Percentiles rank a stretch among this genome's conserved stretches.
Evolutionary conservation across 495 filamentous ascomycete species (phyloP).

Genomic region (Penicillium steckii): DNA sequence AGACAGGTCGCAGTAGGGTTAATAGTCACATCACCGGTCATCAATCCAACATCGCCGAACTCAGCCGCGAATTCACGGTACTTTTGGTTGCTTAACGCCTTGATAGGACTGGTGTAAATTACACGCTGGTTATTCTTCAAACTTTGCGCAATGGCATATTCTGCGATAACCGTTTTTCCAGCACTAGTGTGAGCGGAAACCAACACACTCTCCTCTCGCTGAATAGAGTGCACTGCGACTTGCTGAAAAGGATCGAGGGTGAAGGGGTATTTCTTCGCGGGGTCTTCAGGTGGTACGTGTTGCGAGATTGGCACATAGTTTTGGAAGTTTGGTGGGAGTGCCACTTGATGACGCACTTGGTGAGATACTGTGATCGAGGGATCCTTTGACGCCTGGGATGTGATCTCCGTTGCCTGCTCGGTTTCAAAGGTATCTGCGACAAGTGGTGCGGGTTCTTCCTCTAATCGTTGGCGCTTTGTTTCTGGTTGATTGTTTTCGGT

Average conservation of each 20-base stretch:
- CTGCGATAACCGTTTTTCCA: slow-evolving; percentile 95
- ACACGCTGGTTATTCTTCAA: slow-evolving; percentile 96
- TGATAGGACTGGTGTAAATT: slow-evolving; percentile 99
- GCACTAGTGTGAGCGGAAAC: slow-evolving; percentile 97
- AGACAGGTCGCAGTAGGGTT: slow-evolving; percentile 97
- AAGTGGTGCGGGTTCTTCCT: slow-evolving; percentile 73
- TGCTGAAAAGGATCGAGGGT: slow-evolving; percentile 96
- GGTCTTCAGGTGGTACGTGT: slow-evolving; percentile 80
- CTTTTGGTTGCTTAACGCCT: slow-evolving; percentile 97
- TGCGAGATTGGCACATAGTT: slow-evolving; percentile 88
- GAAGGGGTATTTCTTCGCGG: slow-evolving; percentile 82
- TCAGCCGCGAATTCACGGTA: slow-evolving; percentile 94
- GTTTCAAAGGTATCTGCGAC: slow-evolving; percentile 94
- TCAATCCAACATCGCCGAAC: slow-evolving; percentile 95
- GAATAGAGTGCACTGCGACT: slow-evolving; percentile 86
- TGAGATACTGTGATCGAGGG: slow-evolving; percentile 76
- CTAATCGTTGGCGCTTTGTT: slow-evolving; percentile 72
- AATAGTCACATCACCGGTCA: slow-evolving; percentile 99
- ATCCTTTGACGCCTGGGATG: slow-evolving; percentile 66
- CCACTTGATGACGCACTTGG: slow-evolving; percentile 97
- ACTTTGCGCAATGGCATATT: slow-evolving; percentile 97
- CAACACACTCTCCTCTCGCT: slow-evolving; percentile 91
- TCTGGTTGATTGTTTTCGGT: slow-evolving; percentile 48
- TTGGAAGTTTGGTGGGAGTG: slow-evolving; percentile 89
- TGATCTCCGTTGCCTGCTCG: slow-evolving; percentile 87